Conservation (phyloP, 83 land plant genomes). For the Picea mariana region DNA sequence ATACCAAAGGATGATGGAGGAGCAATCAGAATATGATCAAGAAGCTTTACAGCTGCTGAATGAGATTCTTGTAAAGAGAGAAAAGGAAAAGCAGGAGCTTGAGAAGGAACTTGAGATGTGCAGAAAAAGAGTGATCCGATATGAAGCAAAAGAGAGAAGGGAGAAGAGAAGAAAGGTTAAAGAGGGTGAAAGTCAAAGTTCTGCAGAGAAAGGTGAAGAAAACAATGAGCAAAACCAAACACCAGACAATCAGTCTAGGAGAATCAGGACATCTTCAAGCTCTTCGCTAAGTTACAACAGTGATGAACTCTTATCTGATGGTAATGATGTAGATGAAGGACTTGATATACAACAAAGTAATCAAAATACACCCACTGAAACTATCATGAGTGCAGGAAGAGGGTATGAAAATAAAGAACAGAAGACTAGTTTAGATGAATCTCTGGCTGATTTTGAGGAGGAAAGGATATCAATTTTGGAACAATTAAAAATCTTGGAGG, state of each 20-base stretch:
- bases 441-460: conserved; percentile 62
- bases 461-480: conserved; percentile 65
- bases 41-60: conserved; percentile 74
- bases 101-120: conserved; percentile 69
- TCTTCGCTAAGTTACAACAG: conserved; percentile 47
- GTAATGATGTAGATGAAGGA: conserved; percentile 36
- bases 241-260: conserved; percentile 20
- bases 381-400: conserved; percentile 34
- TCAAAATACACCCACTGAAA: conserved; percentile 48
- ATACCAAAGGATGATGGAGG: conserved; percentile 84
- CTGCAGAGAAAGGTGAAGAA: conserved; percentile 14
- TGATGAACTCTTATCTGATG: conserved; percentile 43
- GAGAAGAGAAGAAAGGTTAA: conserved; percentile 19
- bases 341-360: conserved; percentile 22
- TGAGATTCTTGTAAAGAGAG: conserved; percentile 70
- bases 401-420: conserved; percentile 14
- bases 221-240: not conserved
- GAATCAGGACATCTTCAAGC: conserved; percentile 34
- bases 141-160: conserved; percentile 47
- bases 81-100: conserved; percentile 63
- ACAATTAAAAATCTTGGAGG: conserved; percentile 62
- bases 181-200: not conserved
- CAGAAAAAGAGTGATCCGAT: conserved; percentile 35
- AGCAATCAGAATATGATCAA: conserved; percentile 76
- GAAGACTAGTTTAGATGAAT: conserved; percentile 25